Evolutionary conservation across 1,139 yeast species (phyloP).

Genomic region (Blastobotrys buckinghamii): DNA sequence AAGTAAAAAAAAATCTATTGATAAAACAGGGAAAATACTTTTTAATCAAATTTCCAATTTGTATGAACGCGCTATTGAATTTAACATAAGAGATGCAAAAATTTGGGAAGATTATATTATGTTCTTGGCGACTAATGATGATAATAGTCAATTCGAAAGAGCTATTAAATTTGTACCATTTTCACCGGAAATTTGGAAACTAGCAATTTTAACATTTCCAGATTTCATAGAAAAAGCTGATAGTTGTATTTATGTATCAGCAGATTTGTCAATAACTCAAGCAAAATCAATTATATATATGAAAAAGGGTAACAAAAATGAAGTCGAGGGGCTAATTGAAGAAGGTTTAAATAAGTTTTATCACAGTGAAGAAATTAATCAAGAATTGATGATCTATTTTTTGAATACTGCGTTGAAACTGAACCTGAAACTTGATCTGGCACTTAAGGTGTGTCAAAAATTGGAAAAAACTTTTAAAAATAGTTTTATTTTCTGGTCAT

Average conservation of each 20-base stretch:
- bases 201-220: conserved; percentile 6
- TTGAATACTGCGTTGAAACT: too few relatives aligned
- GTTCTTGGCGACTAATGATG: conserved; percentile 8
- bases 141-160: conserved; percentile 17
- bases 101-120: conserved; percentile 31
- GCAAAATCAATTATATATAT: not conserved
- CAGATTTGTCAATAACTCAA: not conserved
- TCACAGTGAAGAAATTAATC: too few relatives aligned
- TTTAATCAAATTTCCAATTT: conserved; percentile 14
- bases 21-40: not conserved
- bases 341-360: too few relatives aligned
- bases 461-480: not conserved
- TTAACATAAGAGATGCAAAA: conserved; percentile 19
- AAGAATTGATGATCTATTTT: too few relatives aligned
- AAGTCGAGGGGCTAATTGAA: too few relatives aligned
- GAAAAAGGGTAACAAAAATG: not conserved
- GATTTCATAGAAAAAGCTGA: too few relatives aligned
- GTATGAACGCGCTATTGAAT: conserved; percentile 23
- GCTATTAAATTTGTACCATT: conserved; percentile 24
- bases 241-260: not conserved
- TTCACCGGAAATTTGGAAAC: conserved; percentile 28
- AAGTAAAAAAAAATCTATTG: not conserved
- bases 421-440: not conserved
- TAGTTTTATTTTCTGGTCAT: not conserved
- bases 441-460: not conserved